Evolutionary conservation across 164 flowering plant species (phyloP).

Genomic region (Buxus sempervirens): DNA sequence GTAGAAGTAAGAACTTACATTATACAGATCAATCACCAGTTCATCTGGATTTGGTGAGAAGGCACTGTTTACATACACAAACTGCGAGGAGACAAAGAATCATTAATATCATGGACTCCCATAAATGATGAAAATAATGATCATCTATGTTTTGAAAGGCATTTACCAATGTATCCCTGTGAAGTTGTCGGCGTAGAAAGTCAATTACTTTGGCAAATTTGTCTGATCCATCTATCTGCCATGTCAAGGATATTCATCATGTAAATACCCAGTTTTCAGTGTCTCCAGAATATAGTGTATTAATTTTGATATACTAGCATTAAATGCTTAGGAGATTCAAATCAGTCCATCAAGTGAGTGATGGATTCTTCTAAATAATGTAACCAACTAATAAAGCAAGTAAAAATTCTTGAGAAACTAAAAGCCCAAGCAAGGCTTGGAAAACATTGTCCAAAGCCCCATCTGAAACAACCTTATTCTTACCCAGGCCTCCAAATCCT

Average conservation of each 20-base stretch:
- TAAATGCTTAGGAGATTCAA: no score
- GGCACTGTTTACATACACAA: constrained; percentile 94
- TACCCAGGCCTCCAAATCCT: no score
- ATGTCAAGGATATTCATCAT: constrained; percentile 3
- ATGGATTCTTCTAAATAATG: no score
- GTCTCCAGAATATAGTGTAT: no score
- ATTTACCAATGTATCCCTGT: constrained; percentile 77
- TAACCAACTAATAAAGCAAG: no score
- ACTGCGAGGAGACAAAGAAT: constrained; percentile 30
- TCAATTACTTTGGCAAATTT: constrained; percentile 92
- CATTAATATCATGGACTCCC: constrained; percentile 3
- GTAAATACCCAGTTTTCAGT: not conserved
- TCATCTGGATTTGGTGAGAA: constrained; percentile 97
- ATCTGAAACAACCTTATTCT: no score
- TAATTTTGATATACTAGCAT: no score
- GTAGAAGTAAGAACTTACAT: constrained; percentile 45
- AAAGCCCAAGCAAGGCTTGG: no score
- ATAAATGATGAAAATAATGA: not conserved
- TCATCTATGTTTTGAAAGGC: not conserved
- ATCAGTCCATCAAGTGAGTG: no score
- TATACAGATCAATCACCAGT: constrained; percentile 70
- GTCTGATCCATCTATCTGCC: constrained; percentile 74
- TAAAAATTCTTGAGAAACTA: no score
- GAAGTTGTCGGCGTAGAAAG: constrained; percentile 83
- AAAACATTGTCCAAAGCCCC: no score